Evolutionary conservation across 2,329 filamentous ascomycete species (phyloP), one percentile per base, ranked within the genome.

Genomic region (Aspergillus amoenus): DNA sequence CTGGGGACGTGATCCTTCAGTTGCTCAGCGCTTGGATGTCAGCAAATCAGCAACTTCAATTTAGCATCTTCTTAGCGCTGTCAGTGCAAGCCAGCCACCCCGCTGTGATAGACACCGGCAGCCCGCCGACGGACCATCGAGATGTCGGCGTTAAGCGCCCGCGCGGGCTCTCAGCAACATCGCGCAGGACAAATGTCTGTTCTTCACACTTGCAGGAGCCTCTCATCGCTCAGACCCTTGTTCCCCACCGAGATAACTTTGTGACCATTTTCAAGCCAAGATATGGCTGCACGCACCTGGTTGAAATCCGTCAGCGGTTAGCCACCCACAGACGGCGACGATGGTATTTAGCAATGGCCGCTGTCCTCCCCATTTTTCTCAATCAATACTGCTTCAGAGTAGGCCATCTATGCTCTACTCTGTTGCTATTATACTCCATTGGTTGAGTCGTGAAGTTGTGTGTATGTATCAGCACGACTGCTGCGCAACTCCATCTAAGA

Each of bases 71-170:
- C 43, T 56, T 65, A 63, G 64, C 64, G 62, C 62, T 49, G 58
- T 44, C 44, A 56, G 37, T 51, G 45, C 52, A 44, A 40, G 44
- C 51, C 61, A 58, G 50, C 50, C 50, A 21, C 52, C 45, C 37
- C 41, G 47, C 42, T 56, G 58, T 56, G 60, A 58, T 58, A 59
- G 61, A 52, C 39, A 45, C 52, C 24, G 22, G 46, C 37, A 52
- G 53, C 66, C 66, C 66, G 65, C 66, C 65, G 64, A 54, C 58
- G 22, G 57, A 57, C 34, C 50, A 57, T 61, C 30, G 30, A 51
- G 59, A 48, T 53, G 52, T 52, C 47, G 34, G 49, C 21, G 30
- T 63, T 71, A 71, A 68, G 64, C 70, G 70, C 70, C 69, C 58
- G 57, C 64, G 56, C 62, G 39, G 27, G 50, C 56, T 58, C 57